These are phyloP conservation scores for Podila epigama DNA, from an alignment of 192 early-diverging fungal genomes.

Conservation along the genomic window DNA sequence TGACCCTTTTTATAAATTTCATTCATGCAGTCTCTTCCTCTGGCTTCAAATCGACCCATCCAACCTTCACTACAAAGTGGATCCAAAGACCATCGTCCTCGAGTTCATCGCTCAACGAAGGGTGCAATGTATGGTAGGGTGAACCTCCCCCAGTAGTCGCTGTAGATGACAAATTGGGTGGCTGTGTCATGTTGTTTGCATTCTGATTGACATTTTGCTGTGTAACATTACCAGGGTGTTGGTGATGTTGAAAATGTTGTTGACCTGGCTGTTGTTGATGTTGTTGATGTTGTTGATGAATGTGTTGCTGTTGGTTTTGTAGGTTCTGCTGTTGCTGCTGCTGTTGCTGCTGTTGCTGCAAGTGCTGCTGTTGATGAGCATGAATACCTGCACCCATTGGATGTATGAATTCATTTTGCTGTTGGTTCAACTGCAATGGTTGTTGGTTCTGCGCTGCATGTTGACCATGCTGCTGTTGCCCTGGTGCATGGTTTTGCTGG, in stretches of 20 bases:
- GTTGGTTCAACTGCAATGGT: not conserved
- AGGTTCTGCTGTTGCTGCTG: constrained; percentile 11
- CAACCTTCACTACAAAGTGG: constrained; percentile 49
- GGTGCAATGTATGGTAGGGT: not conserved
- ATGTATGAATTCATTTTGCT: not conserved
- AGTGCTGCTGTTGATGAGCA: constrained; percentile 1
- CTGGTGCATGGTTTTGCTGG: not conserved
- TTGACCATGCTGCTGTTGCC: not conserved
- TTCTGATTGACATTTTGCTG: not conserved
- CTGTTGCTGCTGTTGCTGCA: constrained; percentile 10
- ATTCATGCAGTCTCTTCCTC: constrained; percentile 12
- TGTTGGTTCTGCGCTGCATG: constrained; percentile 1
- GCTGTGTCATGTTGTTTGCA: not conserved
- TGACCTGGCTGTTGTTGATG: not conserved
- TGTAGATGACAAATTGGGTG: not conserved
- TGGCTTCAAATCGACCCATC: constrained; percentile 30
- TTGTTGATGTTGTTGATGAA: not conserved
- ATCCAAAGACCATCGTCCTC: constrained; percentile 48
- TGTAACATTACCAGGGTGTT: not conserved
- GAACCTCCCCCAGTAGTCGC: too few relatives aligned
- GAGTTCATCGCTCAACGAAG: constrained; percentile 3
- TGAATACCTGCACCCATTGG: not conserved
- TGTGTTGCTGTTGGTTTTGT: constrained; percentile 12
- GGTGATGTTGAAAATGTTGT: not conserved
- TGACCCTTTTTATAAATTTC: not conserved